phyloP scores from a whole-genome alignment of 169 alveolate genomes.

The Toxoplasma gondii region DNA sequence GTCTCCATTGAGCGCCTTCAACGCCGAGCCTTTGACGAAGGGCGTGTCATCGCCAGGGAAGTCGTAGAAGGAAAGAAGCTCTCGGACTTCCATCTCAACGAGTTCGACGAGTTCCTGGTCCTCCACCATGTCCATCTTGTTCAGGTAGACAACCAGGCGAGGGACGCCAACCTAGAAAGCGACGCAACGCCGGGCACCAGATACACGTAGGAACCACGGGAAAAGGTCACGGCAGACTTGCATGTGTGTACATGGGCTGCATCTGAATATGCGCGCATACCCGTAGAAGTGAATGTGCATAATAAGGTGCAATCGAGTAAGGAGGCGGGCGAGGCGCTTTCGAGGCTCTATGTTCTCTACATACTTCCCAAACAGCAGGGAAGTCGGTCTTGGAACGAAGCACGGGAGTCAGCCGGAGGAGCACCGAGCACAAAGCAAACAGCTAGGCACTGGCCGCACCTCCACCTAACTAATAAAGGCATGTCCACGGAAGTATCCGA shows the following conservation, averaged over 20 bases:
- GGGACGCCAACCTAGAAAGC: conserved; percentile 71
- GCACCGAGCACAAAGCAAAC: too few species aligned
- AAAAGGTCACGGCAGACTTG: not conserved
- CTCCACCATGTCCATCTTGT: conserved; percentile 92
- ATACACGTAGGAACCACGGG: not conserved
- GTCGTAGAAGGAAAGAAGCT: conserved; percentile 40
- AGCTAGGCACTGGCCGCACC: too few species aligned
- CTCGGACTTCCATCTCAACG: conserved; percentile 93
- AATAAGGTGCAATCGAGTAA: too few species aligned
- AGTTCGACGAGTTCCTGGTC: conserved; percentile 93
- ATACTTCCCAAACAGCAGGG: too few species aligned
- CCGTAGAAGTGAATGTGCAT: not conserved
- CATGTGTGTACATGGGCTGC: not conserved
- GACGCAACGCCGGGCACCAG: not conserved
- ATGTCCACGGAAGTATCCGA: too few species aligned
- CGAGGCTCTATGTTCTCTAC: not conserved
- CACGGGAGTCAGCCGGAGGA: too few species aligned
- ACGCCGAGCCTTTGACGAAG: conserved; percentile 93
- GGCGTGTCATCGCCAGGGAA: conserved; percentile 83
- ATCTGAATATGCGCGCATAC: not conserved
- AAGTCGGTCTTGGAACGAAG: not conserved
- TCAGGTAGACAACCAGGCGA: conserved; percentile 89
- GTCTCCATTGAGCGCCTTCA: conserved; percentile 86
- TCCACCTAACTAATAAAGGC: too few species aligned
- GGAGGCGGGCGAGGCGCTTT: too few species aligned